Conservation (phyloP, 148 eudicot species). For the Pouteria glomerata region DNA sequence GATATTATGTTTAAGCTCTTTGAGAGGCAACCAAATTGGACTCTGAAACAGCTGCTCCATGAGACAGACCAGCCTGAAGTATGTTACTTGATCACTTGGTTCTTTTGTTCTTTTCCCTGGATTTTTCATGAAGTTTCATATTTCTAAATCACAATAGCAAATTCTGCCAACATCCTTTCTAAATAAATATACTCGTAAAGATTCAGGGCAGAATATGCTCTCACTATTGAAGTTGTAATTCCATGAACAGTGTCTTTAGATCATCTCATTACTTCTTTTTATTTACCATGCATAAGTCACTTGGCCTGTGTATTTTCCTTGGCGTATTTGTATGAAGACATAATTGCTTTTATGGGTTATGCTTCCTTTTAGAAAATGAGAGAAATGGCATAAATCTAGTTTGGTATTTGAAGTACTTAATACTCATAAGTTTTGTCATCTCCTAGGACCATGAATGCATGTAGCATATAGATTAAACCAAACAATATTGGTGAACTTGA, state of each 20-base stretch:
- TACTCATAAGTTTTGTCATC: neutral
- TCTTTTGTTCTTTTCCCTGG: neutral
- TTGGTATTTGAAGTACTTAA: neutral
- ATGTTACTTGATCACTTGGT: slow-evolving; percentile 5
- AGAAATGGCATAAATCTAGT: neutral
- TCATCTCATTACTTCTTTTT: neutral
- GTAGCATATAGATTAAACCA: neutral
- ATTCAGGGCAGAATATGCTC: neutral
- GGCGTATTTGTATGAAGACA: neutral
- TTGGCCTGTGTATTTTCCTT: neutral
- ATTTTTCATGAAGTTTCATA: neutral
- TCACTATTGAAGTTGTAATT: neutral
- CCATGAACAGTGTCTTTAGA: neutral
- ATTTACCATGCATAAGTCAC: neutral
- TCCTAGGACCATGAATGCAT: neutral
- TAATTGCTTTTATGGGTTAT: neutral
- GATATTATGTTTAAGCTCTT: slow-evolving; percentile 77
- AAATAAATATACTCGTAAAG: neutral
- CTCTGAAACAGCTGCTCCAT: slow-evolving; percentile 64
- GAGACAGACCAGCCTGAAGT: slow-evolving; percentile 93
- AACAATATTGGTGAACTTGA: neutral
- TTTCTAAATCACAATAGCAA: neutral
- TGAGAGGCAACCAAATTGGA: slow-evolving; percentile 85
- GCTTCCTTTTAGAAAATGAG: neutral
- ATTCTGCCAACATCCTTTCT: neutral